Evolutionary conservation across 106 monocot genomes (phyloP).

Genomic region (Dendrobium huoshanense): DNA sequence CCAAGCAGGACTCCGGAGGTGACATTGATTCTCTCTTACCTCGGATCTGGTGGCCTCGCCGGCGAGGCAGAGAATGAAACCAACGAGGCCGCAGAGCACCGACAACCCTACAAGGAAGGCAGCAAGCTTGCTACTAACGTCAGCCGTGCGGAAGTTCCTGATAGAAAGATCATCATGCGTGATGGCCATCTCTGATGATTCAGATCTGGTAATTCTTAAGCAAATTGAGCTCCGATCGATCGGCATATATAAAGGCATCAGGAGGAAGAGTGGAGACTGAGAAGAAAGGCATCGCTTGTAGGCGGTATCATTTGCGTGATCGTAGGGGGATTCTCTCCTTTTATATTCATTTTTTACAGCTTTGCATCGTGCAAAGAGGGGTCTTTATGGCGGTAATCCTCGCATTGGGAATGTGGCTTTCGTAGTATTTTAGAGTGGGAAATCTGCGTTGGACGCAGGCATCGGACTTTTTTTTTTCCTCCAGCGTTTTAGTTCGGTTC

Average conservation of each 20-base stretch:
- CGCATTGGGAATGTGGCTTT: background rate
- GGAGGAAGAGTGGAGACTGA: slow-evolving; percentile 31
- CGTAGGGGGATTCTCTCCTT: slow-evolving; percentile 17
- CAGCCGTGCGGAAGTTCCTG: slow-evolving; percentile 11
- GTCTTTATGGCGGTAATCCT: background rate
- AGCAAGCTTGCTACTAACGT: slow-evolving; percentile 29
- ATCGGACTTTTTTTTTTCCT: background rate
- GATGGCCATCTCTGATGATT: slow-evolving; percentile 39
- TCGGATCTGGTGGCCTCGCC: slow-evolving; percentile 75
- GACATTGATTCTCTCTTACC: slow-evolving; percentile 23
- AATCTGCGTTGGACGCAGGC: background rate
- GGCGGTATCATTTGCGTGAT: slow-evolving; percentile 14
- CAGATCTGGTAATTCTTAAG: background rate
- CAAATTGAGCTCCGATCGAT: background rate
- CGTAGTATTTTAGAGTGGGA: background rate
- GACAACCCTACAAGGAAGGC: slow-evolving; percentile 63
- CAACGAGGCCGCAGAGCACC: slow-evolving; percentile 52
- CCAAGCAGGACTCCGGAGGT: background rate
- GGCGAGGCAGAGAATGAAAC: slow-evolving; percentile 73
- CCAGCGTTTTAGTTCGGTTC: background rate
- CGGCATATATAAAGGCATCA: slow-evolving; percentile 3
- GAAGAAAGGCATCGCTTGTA: slow-evolving; percentile 18
- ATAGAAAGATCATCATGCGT: slow-evolving; percentile 54
- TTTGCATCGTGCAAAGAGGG: background rate
- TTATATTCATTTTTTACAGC: background rate